Evolutionary conservation across 2,329 filamentous ascomycete genomes (phyloP).

Genomic region (Trichoderma arundinaceum): DNA sequence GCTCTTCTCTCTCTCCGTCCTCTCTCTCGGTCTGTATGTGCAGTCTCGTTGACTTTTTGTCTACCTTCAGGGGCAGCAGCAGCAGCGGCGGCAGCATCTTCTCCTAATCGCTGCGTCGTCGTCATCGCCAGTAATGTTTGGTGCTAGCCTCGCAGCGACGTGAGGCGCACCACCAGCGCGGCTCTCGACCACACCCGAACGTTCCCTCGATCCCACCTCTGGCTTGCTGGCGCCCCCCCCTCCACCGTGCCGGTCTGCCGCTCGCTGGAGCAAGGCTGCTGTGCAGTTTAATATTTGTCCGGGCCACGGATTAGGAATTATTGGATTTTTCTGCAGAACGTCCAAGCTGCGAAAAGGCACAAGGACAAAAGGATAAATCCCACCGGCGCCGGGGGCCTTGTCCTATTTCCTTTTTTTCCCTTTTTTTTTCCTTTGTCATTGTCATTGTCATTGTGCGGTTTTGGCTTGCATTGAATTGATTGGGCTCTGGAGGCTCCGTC

Average conservation of each 20-base stretch:
- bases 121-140: constrained; percentile 20
- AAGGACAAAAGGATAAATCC: constrained; percentile 10
- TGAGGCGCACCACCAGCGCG: constrained; percentile 14
- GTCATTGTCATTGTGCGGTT: not conserved
- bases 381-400: not conserved
- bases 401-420: not conserved
- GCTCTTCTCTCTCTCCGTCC: not conserved
- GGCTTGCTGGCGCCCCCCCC: constrained; percentile 3
- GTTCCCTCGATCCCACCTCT: constrained; percentile 20
- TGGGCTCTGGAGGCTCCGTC: no score
- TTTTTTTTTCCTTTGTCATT: not conserved
- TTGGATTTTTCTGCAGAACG: constrained; percentile 13
- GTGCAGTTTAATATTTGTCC: constrained; percentile 15
- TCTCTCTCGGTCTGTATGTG: not conserved
- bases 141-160: constrained; percentile 18
- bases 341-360: not conserved
- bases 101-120: not conserved
- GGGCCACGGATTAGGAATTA: constrained; percentile 5
- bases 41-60: constrained; percentile 2
- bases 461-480: not conserved
- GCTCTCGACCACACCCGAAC: constrained; percentile 7
- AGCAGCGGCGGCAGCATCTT: not conserved
- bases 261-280: constrained; percentile 25
- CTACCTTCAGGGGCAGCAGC: no score
- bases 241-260: constrained; percentile 28